These are phyloP conservation scores for Ophiostoma quercus DNA, from an alignment of 2,329 filamentous ascomycete species.

Conservation along the genomic window DNA sequence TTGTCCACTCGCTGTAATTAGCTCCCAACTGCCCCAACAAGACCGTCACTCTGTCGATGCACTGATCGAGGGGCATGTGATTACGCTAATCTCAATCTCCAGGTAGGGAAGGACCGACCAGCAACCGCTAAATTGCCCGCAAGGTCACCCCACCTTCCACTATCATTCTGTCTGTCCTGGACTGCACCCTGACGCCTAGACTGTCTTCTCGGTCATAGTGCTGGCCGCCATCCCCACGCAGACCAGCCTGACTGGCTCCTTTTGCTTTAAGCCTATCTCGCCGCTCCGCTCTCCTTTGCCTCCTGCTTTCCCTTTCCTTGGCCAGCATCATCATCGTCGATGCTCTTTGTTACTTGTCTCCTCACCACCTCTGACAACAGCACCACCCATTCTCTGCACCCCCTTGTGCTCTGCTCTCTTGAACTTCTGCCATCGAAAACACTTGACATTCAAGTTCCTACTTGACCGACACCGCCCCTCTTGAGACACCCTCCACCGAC, in stretches of 20 bases:
- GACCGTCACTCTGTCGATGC: not conserved
- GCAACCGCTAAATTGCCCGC: not conserved
- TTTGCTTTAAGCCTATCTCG: constrained; percentile 3
- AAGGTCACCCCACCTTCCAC: not conserved
- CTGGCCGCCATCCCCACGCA: not conserved
- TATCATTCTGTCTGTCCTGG: not conserved
- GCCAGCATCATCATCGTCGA: not conserved
- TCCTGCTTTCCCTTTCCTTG: constrained; percentile 1
- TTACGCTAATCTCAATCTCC: not conserved
- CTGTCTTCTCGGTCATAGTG: not conserved
- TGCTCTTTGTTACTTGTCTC: not conserved
- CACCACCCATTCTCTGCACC: not conserved
- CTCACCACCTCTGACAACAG: not conserved
- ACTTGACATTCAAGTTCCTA: not conserved
- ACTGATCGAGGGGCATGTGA: not conserved
- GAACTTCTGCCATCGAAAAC: not conserved
- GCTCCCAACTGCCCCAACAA: constrained; percentile 1
- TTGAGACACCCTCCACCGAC: not conserved
- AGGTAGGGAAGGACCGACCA: not conserved
- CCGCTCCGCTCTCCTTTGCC: not conserved
- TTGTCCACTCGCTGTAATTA: not conserved
- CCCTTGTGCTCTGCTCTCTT: not conserved
- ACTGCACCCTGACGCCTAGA: not conserved
- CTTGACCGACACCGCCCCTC: not conserved
- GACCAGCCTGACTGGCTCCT: not conserved